Evolutionary conservation across 306 rosid genomes (phyloP), one percentile per base, ranked within the genome.

Genomic region (Vicia faba): DNA sequence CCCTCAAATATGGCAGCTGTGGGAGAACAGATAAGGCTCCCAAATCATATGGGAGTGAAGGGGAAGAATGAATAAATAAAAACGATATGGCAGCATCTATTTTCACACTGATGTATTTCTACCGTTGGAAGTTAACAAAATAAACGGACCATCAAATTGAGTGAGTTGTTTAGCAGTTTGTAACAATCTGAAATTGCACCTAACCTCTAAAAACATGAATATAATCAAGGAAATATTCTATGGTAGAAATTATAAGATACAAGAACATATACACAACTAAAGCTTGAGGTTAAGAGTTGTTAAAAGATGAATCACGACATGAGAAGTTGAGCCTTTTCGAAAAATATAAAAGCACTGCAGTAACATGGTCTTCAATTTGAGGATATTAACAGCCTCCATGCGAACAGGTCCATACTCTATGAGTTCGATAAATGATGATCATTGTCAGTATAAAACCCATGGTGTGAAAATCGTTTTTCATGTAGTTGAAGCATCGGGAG

Each of bases 241-340:
- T 19, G 11, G 54, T 25, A 55, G 26, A 50, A 10, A 46, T 28
- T 61, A 77, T 26, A 55, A 25, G 45, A 66, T 54, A 76, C 65
- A 71, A 28, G 44, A n/a, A 40, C 70, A 49, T 50, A 49, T 50
- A 65, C 66, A 15, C 23, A 20, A 20, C 5, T 5, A 28, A 64
- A 2, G 31, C 54, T 49, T 8, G 5, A 33, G 19, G 50, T 41
- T 53, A 16, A 59, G 54, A 45, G 33, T 44, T 48, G 69, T 41
- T 38, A 73, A 76, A 76, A 58, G 78, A 64, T 68, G 64, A 72
- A 68, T n/a, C 61, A 58, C 19, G 1, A 57, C 26, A 14, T 33
- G 25, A 23, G 25, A 23, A 23, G 25, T 23, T 23, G 25, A 73
- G 64, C 48, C 31, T 65, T 76, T 5, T 40, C 48, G 5, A 8